Percentiles rank a stretch among this genome's conserved stretches.
These are phyloP conservation scores for Fusarium continuum DNA, from an alignment of 2,329 filamentous ascomycete genomes.

Conservation along the genomic window DNA sequence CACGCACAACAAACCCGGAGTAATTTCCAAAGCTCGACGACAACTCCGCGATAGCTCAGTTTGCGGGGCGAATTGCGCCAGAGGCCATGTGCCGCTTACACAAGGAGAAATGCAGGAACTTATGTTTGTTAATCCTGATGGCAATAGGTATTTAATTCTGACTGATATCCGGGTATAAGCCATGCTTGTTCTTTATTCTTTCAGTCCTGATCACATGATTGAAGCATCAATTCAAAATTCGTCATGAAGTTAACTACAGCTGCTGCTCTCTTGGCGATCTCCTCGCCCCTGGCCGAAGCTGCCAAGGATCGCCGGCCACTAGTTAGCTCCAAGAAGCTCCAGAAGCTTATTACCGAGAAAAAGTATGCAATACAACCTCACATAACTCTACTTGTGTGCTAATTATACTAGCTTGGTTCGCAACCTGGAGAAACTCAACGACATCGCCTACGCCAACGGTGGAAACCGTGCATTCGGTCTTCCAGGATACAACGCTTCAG, in stretches of 20 bases:
- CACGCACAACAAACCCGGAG: neutral
- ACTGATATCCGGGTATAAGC: neutral
- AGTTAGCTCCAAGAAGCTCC: conserved; percentile 37
- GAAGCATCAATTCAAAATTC: neutral
- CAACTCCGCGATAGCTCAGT: conserved; percentile 21
- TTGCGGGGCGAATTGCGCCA: conserved; percentile 29
- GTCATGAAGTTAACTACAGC: conserved; percentile 35
- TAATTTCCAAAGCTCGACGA: conserved; percentile 25
- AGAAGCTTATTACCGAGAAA: conserved; percentile 40
- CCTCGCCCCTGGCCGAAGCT: conserved; percentile 31
- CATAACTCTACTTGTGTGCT: rapidly evolving
- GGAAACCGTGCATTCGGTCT: conserved; percentile 47
- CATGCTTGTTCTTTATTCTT: rapidly evolving
- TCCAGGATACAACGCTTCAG: conserved; percentile 48
- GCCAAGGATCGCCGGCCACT: conserved; percentile 30
- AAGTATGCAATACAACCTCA: neutral
- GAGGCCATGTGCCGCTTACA: neutral
- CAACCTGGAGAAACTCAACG: conserved; percentile 43
- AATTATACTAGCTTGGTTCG: conserved; percentile 29
- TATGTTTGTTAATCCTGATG: neutral
- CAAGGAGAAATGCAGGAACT: neutral
- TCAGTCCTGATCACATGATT: neutral
- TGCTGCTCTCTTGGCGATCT: conserved; percentile 40
- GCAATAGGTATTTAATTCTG: neutral
- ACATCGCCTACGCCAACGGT: conserved; percentile 46